Percentiles rank a stretch among this genome's conserved stretches.
These are phyloP conservation scores for Pseudocercospora macadamiae DNA, from an alignment of 2,329 filamentous ascomycete genomes.

Conservation along the genomic window DNA sequence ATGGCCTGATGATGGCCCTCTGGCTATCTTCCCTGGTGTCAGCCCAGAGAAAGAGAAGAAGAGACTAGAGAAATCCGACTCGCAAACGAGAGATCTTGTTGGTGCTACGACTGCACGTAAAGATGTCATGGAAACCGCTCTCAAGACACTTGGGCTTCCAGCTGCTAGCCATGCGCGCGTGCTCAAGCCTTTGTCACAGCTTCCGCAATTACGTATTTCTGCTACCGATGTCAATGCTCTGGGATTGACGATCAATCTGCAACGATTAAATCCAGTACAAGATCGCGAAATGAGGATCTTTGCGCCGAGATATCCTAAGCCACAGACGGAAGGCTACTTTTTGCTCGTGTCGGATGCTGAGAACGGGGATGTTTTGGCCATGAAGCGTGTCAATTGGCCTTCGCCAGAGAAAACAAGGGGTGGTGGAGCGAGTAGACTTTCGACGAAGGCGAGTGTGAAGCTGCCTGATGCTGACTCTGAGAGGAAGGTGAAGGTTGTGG, in stretches of 20 bases:
- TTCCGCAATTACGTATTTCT: slow-evolving; percentile 71
- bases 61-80: slow-evolving; percentile 42
- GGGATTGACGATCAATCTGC: slow-evolving; percentile 65
- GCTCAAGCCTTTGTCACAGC: slow-evolving; percentile 61
- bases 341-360: slow-evolving; percentile 70
- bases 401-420: too few species aligned
- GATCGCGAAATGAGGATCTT: slow-evolving; percentile 75
- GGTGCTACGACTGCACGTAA: slow-evolving; percentile 43
- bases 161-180: slow-evolving; percentile 52
- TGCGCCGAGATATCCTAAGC: slow-evolving; percentile 88
- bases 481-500: slow-evolving; percentile 70
- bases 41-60: slow-evolving; percentile 49
- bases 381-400: slow-evolving; percentile 88
- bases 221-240: slow-evolving; percentile 64
- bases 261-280: slow-evolving; percentile 66
- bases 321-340: slow-evolving; percentile 93
- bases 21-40: slow-evolving; percentile 79
- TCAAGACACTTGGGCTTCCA: slow-evolving; percentile 59
- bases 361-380: slow-evolving; percentile 76
- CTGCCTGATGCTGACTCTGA: slow-evolving; percentile 58
- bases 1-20: slow-evolving; percentile 81
- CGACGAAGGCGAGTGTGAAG: slow-evolving; percentile 61
- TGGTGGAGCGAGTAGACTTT: slow-evolving; percentile 46
- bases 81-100: slow-evolving; percentile 40
- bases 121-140: slow-evolving; percentile 35